Conservation (phyloP, 495 filamentous ascomycete species). For the Beverwykella pulmonaria region DNA sequence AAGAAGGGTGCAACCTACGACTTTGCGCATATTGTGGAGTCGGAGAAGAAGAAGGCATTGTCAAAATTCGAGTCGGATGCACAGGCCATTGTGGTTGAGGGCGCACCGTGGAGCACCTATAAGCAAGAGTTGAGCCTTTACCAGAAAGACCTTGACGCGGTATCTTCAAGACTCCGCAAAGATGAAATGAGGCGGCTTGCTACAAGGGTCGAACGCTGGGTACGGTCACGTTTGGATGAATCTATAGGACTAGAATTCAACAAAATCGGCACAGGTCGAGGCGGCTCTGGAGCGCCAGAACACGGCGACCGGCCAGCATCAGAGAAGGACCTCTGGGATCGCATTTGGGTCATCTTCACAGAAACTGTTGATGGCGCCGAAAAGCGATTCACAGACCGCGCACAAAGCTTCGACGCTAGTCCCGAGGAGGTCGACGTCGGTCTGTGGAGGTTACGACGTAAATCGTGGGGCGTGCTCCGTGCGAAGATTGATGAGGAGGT, state of each 20-base stretch:
- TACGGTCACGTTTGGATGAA: conserved; percentile 81
- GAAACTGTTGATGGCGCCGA: conserved; percentile 86
- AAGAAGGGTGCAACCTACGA: conserved; percentile 88
- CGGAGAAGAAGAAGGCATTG: conserved; percentile 74
- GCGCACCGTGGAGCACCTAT: conserved; percentile 79
- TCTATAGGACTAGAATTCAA: conserved; percentile 93
- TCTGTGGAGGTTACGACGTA: conserved; percentile 85
- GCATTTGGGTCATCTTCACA: conserved; percentile 86
- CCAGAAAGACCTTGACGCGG: conserved; percentile 83
- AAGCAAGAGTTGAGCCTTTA: conserved; percentile 63
- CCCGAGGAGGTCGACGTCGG: conserved; percentile 91
- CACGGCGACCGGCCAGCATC: conserved; percentile 67
- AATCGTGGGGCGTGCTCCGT: conserved; percentile 88
- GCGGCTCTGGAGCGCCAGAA: conserved; percentile 77
- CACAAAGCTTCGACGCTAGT: conserved; percentile 89
- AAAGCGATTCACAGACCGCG: conserved; percentile 78
- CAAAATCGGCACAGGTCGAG: conserved; percentile 82
- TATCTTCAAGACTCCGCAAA: conserved; percentile 76
- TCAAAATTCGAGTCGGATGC: conserved; percentile 78
- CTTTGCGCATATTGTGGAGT: conserved; percentile 89
- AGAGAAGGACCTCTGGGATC: conserved; percentile 93
- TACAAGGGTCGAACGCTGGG: conserved; percentile 87
- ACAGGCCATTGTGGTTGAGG: conserved; percentile 69
- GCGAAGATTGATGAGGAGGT: conserved; percentile 96
- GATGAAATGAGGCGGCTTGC: conserved; percentile 96